Conservation (phyloP, 2,329 filamentous ascomycete genomes). For the Sporothrix curviconia region DNA sequence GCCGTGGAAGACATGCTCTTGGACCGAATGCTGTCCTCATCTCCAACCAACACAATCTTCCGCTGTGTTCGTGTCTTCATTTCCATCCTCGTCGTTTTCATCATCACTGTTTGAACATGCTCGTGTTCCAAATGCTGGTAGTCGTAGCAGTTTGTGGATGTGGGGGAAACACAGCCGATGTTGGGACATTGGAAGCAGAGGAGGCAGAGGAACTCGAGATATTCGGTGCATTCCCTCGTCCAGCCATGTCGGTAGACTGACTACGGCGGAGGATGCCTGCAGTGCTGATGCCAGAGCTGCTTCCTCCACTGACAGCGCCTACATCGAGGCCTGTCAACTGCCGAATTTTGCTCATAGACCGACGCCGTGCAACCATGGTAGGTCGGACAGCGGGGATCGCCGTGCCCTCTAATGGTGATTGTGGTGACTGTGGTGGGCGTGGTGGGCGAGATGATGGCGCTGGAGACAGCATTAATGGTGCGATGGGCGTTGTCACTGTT, state of each 20-base stretch:
- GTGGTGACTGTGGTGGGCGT: neutral
- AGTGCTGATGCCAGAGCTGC: neutral
- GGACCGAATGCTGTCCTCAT: neutral
- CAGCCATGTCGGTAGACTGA: neutral
- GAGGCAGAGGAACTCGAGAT: neutral
- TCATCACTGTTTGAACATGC: slow-evolving; percentile 14
- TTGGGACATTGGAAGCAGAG: neutral
- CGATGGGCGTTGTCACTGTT: neutral
- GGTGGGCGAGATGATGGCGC: no score
- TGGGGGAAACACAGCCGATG: neutral
- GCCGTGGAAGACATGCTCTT: neutral
- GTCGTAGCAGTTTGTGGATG: neutral
- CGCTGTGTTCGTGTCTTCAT: neutral
- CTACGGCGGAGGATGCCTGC: neutral
- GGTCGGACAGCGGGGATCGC: neutral
- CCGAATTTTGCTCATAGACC: slow-evolving; percentile 15
- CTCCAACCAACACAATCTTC: neutral
- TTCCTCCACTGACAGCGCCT: neutral
- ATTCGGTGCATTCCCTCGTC: neutral
- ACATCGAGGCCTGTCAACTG: slow-evolving; percentile 18
- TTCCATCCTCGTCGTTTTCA: neutral
- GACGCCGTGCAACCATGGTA: slow-evolving; percentile 4
- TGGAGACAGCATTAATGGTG: neutral
- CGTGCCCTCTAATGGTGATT: neutral
- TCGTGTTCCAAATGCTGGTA: slow-evolving; percentile 15